phyloP scores from a whole-genome alignment of 1,139 yeast species.

The Spathaspora sp. region DNA sequence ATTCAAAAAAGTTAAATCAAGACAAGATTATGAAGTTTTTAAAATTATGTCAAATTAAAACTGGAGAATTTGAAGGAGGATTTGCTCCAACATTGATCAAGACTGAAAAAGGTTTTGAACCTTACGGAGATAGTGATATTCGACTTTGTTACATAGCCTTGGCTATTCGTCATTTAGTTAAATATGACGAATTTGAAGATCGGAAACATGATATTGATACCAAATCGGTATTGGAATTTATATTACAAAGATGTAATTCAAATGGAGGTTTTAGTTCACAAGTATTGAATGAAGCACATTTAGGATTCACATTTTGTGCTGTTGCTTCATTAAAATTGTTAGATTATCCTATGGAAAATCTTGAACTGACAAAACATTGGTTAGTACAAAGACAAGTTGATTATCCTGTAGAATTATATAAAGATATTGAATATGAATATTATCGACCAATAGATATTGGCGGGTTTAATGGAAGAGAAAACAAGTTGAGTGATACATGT shows the following conservation, averaged over 20 bases:
- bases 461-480: constrained; percentile 85
- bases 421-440: constrained; percentile 27
- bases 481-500: constrained; percentile 87
- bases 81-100: constrained; percentile 35
- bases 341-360: constrained; percentile 24
- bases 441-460: constrained; percentile 56
- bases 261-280: constrained; percentile 65
- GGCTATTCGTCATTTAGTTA: constrained; percentile 57
- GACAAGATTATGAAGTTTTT: constrained; percentile 51
- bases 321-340: constrained; percentile 59
- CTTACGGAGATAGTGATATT: constrained; percentile 67
- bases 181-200: constrained; percentile 31
- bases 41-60: constrained; percentile 48
- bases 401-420: constrained; percentile 26
- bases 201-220: constrained; percentile 43
- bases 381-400: constrained; percentile 63
- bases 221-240: constrained; percentile 35
- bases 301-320: constrained; percentile 88
- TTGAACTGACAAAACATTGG: constrained; percentile 50
- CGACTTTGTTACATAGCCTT: constrained; percentile 76
- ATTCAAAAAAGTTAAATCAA: constrained; percentile 37
- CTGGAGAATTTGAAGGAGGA: constrained; percentile 59
- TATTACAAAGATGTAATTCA: constrained; percentile 43
- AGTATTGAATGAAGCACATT: constrained; percentile 65
- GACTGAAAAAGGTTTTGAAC: constrained; percentile 20